These are phyloP conservation scores for Hyaloscypha bicolor DNA, from an alignment of 495 filamentous ascomycete species.

Conservation along the genomic window DNA sequence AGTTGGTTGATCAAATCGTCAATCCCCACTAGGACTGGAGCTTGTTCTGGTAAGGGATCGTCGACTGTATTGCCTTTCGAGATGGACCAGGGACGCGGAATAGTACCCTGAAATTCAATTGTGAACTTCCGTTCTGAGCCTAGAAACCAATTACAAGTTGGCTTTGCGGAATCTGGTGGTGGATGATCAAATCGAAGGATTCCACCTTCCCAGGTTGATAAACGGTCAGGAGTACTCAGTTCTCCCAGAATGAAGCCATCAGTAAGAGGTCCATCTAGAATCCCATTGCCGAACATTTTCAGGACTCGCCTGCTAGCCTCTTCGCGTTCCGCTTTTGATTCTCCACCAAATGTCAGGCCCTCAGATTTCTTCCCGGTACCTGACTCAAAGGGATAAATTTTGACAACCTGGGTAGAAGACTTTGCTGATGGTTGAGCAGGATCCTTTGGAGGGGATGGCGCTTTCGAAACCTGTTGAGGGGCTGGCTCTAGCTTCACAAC, in stretches of 20 bases:
- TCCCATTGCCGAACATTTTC: constrained; percentile 56
- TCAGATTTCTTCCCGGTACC: constrained; percentile 53
- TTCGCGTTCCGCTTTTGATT: constrained; percentile 75
- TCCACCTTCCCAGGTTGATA: constrained; percentile 69
- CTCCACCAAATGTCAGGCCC: constrained; percentile 85
- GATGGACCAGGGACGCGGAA: constrained; percentile 59
- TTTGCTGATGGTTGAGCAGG: constrained; percentile 21
- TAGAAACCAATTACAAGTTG: constrained; percentile 69
- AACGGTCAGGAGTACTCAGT: constrained; percentile 40
- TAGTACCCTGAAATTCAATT: constrained; percentile 70
- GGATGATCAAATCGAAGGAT: constrained; percentile 68
- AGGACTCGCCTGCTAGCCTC: constrained; percentile 60
- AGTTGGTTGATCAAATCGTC: constrained; percentile 74
- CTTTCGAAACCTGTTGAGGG: constrained; percentile 38
- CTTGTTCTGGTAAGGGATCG: constrained; percentile 51
- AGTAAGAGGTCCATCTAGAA: constrained; percentile 86
- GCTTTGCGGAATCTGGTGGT: constrained; percentile 43
- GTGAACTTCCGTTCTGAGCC: constrained; percentile 72
- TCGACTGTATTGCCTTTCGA: constrained; percentile 50
- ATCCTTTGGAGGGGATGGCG: constrained; percentile 56
- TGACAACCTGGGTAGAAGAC: constrained; percentile 53
- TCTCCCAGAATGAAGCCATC: constrained; percentile 76
- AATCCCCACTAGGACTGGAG: constrained; percentile 79
- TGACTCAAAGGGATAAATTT: constrained; percentile 75
- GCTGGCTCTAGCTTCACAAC: constrained; percentile 82